phyloP scores from a whole-genome alignment of 2,329 filamentous ascomycete genomes.

The Fusarium nodosum region DNA sequence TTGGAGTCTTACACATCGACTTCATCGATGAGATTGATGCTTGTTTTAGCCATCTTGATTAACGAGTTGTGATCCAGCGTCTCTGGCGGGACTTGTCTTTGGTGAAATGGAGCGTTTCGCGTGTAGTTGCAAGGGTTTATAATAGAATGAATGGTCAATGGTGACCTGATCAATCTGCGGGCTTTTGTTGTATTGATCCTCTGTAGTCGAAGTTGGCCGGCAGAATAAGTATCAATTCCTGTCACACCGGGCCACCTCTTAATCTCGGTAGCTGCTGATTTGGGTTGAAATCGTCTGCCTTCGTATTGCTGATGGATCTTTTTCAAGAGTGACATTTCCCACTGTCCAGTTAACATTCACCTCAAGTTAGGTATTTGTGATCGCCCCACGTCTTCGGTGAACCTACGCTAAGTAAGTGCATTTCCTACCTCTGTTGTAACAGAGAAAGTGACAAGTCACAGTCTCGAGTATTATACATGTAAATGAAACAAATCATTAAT shows the following conservation, averaged over 20 bases:
- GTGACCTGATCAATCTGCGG: not conserved
- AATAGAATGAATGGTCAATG: not conserved
- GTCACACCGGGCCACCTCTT: not conserved
- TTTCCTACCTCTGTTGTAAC: not conserved
- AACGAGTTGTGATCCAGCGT: not conserved
- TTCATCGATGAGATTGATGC: slow-evolving; percentile 46
- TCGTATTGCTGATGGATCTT: not conserved
- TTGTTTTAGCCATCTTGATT: slow-evolving; percentile 46
- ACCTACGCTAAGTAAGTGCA: not conserved
- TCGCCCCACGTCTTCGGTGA: slow-evolving; percentile 24
- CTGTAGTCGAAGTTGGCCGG: not conserved
- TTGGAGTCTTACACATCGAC: slow-evolving; percentile 45
- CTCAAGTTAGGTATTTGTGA: too few species aligned
- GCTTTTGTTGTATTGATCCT: not conserved
- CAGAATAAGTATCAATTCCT: not conserved
- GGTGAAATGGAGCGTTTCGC: not conserved
- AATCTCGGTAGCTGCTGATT: not conserved
- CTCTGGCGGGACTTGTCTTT: not conserved
- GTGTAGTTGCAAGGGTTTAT: not conserved
- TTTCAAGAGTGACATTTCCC: not conserved
- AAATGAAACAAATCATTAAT: not conserved
- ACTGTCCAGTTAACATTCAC: not conserved
- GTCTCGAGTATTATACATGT: not conserved
- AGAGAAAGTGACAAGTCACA: not conserved
- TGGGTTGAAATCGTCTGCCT: not conserved